These are phyloP conservation scores for Diaporthe capsici DNA, from an alignment of 2,329 filamentous ascomycete species.

Conservation along the genomic window DNA sequence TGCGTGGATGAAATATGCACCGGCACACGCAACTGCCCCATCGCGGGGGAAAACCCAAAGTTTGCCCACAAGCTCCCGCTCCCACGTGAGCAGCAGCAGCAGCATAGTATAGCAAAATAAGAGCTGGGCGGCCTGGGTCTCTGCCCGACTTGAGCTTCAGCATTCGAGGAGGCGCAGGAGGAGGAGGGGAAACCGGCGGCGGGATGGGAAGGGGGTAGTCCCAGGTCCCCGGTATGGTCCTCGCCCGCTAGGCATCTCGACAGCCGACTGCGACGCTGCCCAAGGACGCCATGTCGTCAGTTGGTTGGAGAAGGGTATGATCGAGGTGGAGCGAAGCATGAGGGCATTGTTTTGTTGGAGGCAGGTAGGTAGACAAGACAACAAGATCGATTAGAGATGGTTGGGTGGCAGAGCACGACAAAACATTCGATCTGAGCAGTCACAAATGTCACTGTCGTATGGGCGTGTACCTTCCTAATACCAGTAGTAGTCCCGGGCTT, in stretches of 20 bases:
- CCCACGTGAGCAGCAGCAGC: slow-evolving; percentile 12
- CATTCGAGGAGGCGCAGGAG: no score
- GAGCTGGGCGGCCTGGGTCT: background rate
- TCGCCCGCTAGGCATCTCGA: slow-evolving; percentile 4
- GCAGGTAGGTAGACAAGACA: background rate
- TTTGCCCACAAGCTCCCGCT: slow-evolving; percentile 21
- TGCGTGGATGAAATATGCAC: background rate
- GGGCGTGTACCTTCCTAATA: slow-evolving; percentile 12
- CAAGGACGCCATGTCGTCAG: background rate
- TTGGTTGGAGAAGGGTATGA: slow-evolving; percentile 7
- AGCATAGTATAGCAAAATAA: background rate
- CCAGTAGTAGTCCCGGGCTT: background rate
- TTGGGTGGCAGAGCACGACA: background rate
- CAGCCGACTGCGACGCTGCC: slow-evolving; percentile 5
- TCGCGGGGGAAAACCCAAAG: background rate
- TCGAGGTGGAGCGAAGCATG: background rate
- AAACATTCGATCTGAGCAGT: background rate
- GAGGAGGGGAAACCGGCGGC: background rate
- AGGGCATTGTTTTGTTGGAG: background rate
- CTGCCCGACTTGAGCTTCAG: background rate
- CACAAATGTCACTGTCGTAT: slow-evolving; percentile 5
- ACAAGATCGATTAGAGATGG: background rate
- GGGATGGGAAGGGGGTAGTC: background rate
- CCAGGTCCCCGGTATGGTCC: slow-evolving; percentile 10
- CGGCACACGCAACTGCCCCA: background rate